Base-by-base conservation (phyloP, 1,284 basidiomycete genomes). In the Microbotryomycetes sp. region DNA sequence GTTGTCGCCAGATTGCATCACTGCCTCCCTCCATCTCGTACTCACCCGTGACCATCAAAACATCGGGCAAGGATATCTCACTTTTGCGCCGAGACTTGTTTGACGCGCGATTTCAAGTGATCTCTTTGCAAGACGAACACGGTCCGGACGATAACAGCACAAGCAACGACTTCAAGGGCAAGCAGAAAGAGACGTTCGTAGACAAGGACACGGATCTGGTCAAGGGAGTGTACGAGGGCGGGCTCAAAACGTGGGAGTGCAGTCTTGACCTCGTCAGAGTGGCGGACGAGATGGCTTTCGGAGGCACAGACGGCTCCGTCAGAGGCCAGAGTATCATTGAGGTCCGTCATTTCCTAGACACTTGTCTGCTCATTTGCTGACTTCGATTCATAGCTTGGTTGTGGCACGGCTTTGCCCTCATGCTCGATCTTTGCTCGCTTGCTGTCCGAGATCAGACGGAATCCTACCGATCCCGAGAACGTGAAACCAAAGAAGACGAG, bases 161-260 rank as follows among this genome's bases (percentile, higher is more conserved):
- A 66, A 16, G 70, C 73, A 30, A 71, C 72, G n/a, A n/a, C n/a
- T n/a, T n/a, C n/a, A 52, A 57, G 60, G 65, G 41, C 57, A 66
- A 66, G 51, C 6, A 52, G 2, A 50, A 61, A 48, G 45, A 71
- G 35, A 76, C 78, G 15, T 89, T 87, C 62, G 77, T 91, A 23
- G 86, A 91, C 66, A 83, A 87, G 0, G 85, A 88, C 0, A 91
- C 90, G 0, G 94, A 97, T 76, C 81, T 98, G 13, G 83, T 97
- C 11, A 89, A 92, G 1, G 87, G 91, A 0, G 81, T 92, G 0
- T 97, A 98, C 72, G 94, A 97, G 76, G 94, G 94, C 16, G 94
- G 94, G 0, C 75, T 98, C 58, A 97, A 97, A 76, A 97, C 92
- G 3, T 98, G 94, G 94, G 94, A 98, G 75, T 96, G 91, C 65